Evolutionary conservation across 2,329 filamentous ascomycete genomes (phyloP), one percentile per base, ranked within the genome.

Genomic region (Apiospora saccharicola): DNA sequence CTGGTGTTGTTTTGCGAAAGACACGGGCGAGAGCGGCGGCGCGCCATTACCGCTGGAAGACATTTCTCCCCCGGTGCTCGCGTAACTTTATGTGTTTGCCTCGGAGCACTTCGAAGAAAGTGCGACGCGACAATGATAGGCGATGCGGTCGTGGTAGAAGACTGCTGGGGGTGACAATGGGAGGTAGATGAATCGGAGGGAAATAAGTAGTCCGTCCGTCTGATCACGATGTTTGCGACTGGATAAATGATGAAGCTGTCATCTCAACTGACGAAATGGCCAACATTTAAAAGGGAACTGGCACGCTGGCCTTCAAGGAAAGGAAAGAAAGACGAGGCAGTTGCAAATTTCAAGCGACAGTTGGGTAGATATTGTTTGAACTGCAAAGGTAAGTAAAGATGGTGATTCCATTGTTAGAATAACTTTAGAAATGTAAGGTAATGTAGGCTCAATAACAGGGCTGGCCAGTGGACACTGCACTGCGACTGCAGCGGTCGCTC

Each of bases 1-100:
- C 80, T 85, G 83, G 78, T 90, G 87, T 70, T 86, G 85, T n/a
- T 86, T 80, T 47, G 90, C 89, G 80, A 90, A 91, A 10, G 86
- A 83, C 74, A 86, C 84, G 68, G 89, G 89, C 73, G 89, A 90
- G 67, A 82, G 82, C 78, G 84, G 84, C 70, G 75, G 78, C 73
- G 74, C 77, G 61, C 76, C 76, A 68, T 68, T 68, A 19, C 67
- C 67, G 43, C 44, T 68, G 67, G 57, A 64, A 64, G 57, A 22
- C 57, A 64, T 64, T 64, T n/a, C 30, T 64, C 8, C 57, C 34
- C 57, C 30, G 34, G 22, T 64, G 19, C 34, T 64, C 57, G 57
- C 57, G 57, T 41, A 37, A 24, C 8, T 41, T 3, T n/a, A 22
- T 13, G 13, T 37, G 19, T 64, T 41, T 64, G 57, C 57, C 30